Base-by-base conservation (phyloP, 352 stramenopile genomes). In the Phytophthora syringae region DNA sequence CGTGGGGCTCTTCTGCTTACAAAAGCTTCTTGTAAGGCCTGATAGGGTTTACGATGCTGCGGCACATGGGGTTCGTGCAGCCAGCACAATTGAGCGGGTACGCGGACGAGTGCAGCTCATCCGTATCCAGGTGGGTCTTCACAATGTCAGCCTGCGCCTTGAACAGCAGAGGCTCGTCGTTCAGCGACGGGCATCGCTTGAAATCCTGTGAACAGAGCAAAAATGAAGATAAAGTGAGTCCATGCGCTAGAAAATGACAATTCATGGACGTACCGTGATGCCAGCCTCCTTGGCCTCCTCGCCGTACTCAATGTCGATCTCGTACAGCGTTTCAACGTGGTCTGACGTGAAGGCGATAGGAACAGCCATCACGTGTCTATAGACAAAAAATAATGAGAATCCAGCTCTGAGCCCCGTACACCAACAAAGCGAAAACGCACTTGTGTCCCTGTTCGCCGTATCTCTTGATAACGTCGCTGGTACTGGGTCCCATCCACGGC, bases 271-370 rank as follows among this genome's bases (percentile, higher is more conserved):
- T 47, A 90, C 93, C 51, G 79, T 88, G 60, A 99, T 98, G 48
- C 97, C 97, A 60, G 83, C 92, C 52, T 98, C 92, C 45, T 98
- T 59, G 11, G 98, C 98, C 40, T 99, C 82, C 67, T 99, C 95
- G 25, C 89, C 84, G 76, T 99, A 99, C 79, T 99, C 98, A 64
- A 99, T 98, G 83, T 99, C 98, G 71, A 99, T 99, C 78, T 99
- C 98, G 77, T 99, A 98, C 40, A 99, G 87, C 32, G 98, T 99
- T 76, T 99, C 97, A 57, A 99, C 99, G 77, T 99, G 97, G 80
- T 99, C 98, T 49, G 91, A 98, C 22, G 98, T 98, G 79, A 99
- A 99, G 45, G 89, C 97, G 65, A 99, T 98, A 16, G 97, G 98
- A 20, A 99, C 97, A n/a, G 98, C 96, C 27, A 99, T 86, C 34